A percentile compares a stretch with the other conserved stretches of the same genome.
phyloP scores from a whole-genome alignment of 176 grass and related monocot species.

The Eragrostis curvula region DNA sequence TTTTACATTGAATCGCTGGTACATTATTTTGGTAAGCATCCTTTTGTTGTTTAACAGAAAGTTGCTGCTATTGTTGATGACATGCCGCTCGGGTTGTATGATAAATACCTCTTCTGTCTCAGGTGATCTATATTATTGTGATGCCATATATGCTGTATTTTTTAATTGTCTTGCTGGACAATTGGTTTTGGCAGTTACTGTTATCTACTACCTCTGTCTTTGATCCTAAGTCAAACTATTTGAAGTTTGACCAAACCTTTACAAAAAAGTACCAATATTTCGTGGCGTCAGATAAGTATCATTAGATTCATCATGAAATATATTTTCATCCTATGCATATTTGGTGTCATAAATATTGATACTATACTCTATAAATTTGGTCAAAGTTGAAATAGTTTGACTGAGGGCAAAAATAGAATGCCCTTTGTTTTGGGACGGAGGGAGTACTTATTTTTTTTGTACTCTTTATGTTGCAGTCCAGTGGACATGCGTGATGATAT shows the following conservation, averaged over 20 bases:
- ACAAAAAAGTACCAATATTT: too few species aligned
- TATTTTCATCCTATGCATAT: too few species aligned
- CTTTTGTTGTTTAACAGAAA: conserved; percentile 66
- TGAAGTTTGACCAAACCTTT: too few species aligned
- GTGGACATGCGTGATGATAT: conserved; percentile 90
- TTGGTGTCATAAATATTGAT: too few species aligned
- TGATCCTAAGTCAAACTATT: too few species aligned
- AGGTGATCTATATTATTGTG: conserved; percentile 53
- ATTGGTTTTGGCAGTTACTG: background rate
- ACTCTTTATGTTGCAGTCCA: conserved; percentile 65
- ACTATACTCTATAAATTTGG: too few species aligned
- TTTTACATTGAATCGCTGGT: conserved; percentile 5
- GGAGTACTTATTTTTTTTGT: conserved; percentile 13
- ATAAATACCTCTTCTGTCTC: conserved; percentile 92
- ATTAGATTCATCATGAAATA: too few species aligned
- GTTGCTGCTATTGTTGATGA: conserved; percentile 86
- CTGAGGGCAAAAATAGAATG: too few species aligned
- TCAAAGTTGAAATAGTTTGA: too few species aligned
- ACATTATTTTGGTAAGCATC: conserved; percentile 19
- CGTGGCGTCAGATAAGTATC: too few species aligned
- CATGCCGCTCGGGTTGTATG: conserved; percentile 79
- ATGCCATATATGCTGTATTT: background rate
- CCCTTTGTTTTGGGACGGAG: too few species aligned
- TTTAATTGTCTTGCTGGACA: conserved; percentile 19
- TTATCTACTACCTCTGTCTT: background rate